These are phyloP conservation scores for Aschersonia sp. DNA, from an alignment of 2,329 filamentous ascomycete species.

Conservation along the genomic window DNA sequence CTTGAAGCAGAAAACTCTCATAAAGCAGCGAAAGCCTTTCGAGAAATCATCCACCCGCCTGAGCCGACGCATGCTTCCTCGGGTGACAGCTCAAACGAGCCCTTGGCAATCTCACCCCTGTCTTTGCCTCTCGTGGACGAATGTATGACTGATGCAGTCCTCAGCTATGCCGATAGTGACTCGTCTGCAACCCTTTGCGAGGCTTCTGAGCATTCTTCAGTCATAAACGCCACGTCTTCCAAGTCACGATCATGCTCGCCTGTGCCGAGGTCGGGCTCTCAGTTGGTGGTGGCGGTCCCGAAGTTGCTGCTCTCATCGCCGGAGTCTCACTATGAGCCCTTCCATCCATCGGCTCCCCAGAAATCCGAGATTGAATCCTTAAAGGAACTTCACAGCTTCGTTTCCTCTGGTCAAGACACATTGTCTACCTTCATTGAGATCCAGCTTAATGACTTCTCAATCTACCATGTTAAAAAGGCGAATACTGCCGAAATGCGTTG, in stretches of 20 bases:
- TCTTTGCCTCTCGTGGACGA: too few relatives aligned
- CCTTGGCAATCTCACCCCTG: too few relatives aligned
- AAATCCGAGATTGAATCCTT: slow-evolving; percentile 1
- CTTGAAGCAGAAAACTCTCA: too few relatives aligned
- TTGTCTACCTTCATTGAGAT: slow-evolving; percentile 27
- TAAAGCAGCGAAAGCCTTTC: too few relatives aligned
- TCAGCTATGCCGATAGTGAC: too few relatives aligned
- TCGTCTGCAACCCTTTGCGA: too few relatives aligned
- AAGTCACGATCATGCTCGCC: not conserved
- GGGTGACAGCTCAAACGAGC: too few relatives aligned
- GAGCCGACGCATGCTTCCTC: too few relatives aligned
- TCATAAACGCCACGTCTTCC: not conserved
- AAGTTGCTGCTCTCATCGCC: not conserved
- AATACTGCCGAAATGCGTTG: slow-evolving; percentile 36
- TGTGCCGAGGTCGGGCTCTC: not conserved
- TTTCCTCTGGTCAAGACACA: not conserved
- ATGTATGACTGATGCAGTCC: too few relatives aligned
- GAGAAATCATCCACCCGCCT: too few relatives aligned
- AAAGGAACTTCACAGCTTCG: slow-evolving; percentile 3
- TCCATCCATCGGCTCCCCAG: not conserved
- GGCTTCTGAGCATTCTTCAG: too few relatives aligned
- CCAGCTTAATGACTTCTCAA: slow-evolving; percentile 39
- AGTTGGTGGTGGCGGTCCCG: slow-evolving; percentile 2
- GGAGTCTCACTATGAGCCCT: slow-evolving; percentile 1
- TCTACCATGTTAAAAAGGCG: slow-evolving; percentile 30